A percentile compares a stretch with the other conserved stretches of the same genome.
Conservation (phyloP, 768 basidiomycete genomes). For the Hericium erinaceus region DNA sequence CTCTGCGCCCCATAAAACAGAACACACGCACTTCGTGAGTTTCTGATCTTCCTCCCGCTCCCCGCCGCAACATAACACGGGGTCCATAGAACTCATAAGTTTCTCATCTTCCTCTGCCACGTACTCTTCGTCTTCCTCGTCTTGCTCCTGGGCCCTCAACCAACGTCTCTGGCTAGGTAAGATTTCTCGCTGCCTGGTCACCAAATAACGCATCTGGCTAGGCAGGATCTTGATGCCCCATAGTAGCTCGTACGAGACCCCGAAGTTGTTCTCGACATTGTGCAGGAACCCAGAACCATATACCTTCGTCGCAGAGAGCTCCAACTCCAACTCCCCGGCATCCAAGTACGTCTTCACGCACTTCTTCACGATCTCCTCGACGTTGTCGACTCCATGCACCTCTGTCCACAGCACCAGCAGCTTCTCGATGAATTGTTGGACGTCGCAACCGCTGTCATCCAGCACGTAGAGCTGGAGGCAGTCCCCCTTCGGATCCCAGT, state of each 20-base stretch:
- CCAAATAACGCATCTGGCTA: background rate
- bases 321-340: background rate
- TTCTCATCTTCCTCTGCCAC: no score
- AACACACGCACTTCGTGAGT: no score
- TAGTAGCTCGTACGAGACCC: background rate
- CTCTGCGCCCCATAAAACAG: no score
- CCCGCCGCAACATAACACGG: no score
- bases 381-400: constrained; percentile 17
- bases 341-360: background rate
- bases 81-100: no score
- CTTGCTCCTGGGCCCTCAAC: background rate
- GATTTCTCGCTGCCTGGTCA: background rate
- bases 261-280: background rate
- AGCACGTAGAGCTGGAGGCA: constrained; percentile 24
- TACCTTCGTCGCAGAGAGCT: background rate
- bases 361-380: background rate
- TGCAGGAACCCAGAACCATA: background rate
- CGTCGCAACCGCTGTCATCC: constrained; percentile 19
- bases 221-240: background rate
- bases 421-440: constrained; percentile 22
- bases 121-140: no score
- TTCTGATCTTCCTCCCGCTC: no score
- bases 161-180: background rate
- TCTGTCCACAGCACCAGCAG: constrained; percentile 21
- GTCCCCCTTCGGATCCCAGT: constrained; percentile 12